Evolutionary conservation across 306 rosid species (phyloP), one percentile per base, ranked within the genome.

Genomic region (Oemleria cerasiformis): DNA sequence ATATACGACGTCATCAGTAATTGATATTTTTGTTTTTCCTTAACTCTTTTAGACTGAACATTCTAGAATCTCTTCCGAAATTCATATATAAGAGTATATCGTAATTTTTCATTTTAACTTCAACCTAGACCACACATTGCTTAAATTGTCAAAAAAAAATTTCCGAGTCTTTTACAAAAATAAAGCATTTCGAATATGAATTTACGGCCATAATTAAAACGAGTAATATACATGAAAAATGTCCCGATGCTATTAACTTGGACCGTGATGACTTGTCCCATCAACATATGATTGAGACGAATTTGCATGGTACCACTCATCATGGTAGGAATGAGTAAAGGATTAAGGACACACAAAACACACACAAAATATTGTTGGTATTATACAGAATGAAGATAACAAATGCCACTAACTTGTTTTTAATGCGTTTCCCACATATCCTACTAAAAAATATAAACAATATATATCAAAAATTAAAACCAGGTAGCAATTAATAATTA

Each of bases 391-490:
- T 57, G 74, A 75, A 72, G 79, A 74, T 17, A 53, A 75, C 36
- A 65, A 57, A 65, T n/a, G 77, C 81, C 74, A 67, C 72, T 55
- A 70, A 69, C 79, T 67, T 80, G 21, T 56, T 66, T 79, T 80
- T 65, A 65, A 59, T 78, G 66, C 71, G 77, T 68, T 80, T 71
- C 82, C 79, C 81, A 79, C 78, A 72, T 59, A 78, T 73, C 68
- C 71, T 65, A 71, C 56, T 55, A 6, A 51, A 49, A 7, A 34
- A 8, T 59, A 30, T 20, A 42, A 73, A 81, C 69, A 70, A 54
- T 69, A 78, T n/a, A n/a, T 30, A 30, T 30, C 3, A 30, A 0
- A 75, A 68, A 84, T 39, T 36, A 53, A 78, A 69, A 48, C 42
- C 59, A 67, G 56, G 16, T 55, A 6, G 21, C 40, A 13, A 19